Base-by-base conservation (phyloP, 345 rosid genomes). In the Brassica carinata region DNA sequence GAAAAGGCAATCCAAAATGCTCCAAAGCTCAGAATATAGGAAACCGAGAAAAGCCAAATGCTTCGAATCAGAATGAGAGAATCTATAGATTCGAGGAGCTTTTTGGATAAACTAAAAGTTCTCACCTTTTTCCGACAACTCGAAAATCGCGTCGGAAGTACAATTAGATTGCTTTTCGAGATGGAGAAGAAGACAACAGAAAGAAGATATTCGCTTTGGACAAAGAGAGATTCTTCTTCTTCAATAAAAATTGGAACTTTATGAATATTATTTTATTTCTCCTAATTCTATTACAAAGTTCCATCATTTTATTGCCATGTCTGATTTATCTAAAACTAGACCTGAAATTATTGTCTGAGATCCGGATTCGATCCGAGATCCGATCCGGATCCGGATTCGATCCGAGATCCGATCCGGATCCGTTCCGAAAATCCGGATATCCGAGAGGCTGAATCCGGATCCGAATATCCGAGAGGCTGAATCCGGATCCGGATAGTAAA, bases 251-350 rank as follows among this genome's bases (percentile, higher is more conserved):
- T 59, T 63, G 19, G 63, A 19, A 34, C 30, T 30, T 71, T 38
- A 8, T 73, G 18, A 29, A 69, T 48, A 19, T 79, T 64, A 48
- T 58, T 58, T 15, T 31, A 6, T 48, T 68, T 63, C 7, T 34
- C 33, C 36, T 65, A 8, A 8, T 80, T 69, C 18, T 11, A 9
- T 40, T 40, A 13, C 48, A 75, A 71, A 30, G 64, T 74, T 59
- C 17, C 10, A 8, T 19, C 59, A 19, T 62, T 71, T 76, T 71
- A 81, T 72, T 57, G 74, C 84, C 81, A 81, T 77, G 66, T 36
- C 77, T 73, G 29, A 66, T 81, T 59, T 81, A 81, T 81, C 81
- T 76, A 29, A 65, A 81, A 57, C 77, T n/a, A n/a, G n/a, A n/a
- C n/a, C n/a, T n/a, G n/a, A n/a, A n/a, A n/a, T n/a, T n/a, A n/a